Conservation (phyloP, 345 rosid genomes). For the Raphanus sativus region DNA sequence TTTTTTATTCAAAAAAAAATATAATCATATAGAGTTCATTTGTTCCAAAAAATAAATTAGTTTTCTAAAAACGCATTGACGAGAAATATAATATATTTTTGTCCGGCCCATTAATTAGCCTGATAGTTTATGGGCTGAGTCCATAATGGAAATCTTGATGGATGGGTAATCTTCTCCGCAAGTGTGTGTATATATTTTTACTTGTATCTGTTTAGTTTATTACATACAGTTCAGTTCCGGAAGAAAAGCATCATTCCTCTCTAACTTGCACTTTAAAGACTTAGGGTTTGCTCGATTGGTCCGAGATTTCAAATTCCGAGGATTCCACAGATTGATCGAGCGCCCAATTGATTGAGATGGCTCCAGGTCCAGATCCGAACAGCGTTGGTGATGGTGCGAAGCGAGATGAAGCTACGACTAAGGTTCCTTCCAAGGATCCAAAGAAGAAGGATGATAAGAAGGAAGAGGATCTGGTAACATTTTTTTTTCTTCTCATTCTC, state of each 20-base stretch:
- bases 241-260: conserved; percentile 24
- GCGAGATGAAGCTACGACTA: conserved; percentile 52
- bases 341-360: conserved; percentile 10
- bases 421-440: conserved; percentile 71
- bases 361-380: conserved; percentile 59
- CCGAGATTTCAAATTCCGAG: background rate
- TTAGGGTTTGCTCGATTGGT: conserved; percentile 27
- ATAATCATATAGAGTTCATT: too few species aligned
- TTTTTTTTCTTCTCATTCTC: conserved; percentile 5
- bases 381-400: conserved; percentile 45
- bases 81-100: too few species aligned
- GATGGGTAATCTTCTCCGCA: conserved; percentile 21
- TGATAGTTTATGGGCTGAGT: background rate
- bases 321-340: background rate
- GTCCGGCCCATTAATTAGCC: conserved; percentile 10
- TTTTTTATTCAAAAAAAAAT: too few species aligned
- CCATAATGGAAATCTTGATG: conserved; percentile 22
- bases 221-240: background rate
- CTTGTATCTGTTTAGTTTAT: background rate
- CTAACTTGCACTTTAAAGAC: background rate
- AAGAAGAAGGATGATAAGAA: conserved; percentile 92
- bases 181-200: background rate
- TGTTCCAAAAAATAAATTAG: too few species aligned
- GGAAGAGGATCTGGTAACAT: conserved; percentile 78
- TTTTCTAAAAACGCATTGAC: too few species aligned